Evolutionary conservation across 108 stramenopile species (phyloP).

Genomic region (Aureococcus anophagefferens): DNA sequence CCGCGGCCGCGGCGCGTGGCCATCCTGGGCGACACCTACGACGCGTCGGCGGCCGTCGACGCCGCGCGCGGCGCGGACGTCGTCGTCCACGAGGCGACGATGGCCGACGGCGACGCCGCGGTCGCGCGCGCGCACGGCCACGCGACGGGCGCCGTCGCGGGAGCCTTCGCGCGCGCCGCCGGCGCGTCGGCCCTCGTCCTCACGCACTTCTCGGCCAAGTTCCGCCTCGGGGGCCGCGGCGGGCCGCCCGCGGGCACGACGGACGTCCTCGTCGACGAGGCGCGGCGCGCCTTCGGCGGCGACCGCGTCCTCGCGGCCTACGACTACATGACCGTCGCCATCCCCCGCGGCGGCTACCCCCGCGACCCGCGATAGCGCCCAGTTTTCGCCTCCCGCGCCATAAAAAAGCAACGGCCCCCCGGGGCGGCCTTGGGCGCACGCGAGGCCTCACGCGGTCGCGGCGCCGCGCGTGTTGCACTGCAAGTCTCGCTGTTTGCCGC

Average conservation of each 20-base stretch:
- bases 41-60: not conserved
- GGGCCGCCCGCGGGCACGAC: too few species aligned
- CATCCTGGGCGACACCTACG: slow-evolving; percentile 16
- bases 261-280: not conserved
- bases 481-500: too few species aligned
- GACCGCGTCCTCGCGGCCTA: not conserved
- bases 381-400: too few species aligned
- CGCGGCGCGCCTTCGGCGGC: not conserved
- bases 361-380: too few species aligned
- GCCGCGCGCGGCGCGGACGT: slow-evolving; percentile 10
- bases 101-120: not conserved
- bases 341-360: not conserved
- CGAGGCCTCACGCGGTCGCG: too few species aligned
- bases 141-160: slow-evolving; percentile 14
- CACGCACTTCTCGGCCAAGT: slow-evolving; percentile 17
- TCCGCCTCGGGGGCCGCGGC: too few species aligned
- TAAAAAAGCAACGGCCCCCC: too few species aligned
- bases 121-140: not conserved
- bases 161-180: not conserved
- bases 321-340: not conserved
- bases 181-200: slow-evolving; percentile 6
- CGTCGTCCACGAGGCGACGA: slow-evolving; percentile 23
- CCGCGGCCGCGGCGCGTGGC: not conserved
- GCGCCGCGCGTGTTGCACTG: too few species aligned
- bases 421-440: too few species aligned